A percentile compares a stretch with the other conserved stretches of the same genome.
Conservation (phyloP, 768 basidiomycete genomes). For the Strobilomyces echinocephalus region DNA sequence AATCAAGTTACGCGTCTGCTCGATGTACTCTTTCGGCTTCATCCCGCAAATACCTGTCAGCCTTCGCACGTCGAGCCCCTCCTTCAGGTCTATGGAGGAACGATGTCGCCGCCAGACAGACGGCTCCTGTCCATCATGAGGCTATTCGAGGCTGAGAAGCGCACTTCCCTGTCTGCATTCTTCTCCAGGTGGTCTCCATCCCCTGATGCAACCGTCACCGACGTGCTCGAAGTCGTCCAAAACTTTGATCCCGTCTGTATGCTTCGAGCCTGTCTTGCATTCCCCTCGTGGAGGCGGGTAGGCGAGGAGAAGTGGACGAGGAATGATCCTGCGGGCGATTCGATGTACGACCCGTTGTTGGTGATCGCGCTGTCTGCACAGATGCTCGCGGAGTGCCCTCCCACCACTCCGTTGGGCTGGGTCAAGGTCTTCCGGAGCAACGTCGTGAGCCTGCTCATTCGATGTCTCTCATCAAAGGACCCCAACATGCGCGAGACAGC, state of each 20-base stretch:
- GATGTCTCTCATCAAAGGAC: constrained; percentile 66
- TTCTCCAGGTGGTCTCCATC: constrained; percentile 63
- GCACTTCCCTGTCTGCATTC: constrained; percentile 57
- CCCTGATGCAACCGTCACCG: constrained; percentile 37
- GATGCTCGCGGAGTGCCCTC: constrained; percentile 55
- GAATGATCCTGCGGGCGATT: constrained; percentile 30
- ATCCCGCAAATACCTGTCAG: constrained; percentile 83
- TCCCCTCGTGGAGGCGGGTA: constrained; percentile 60
- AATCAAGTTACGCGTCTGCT: constrained; percentile 53
- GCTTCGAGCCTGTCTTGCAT: constrained; percentile 66
- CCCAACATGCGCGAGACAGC: constrained; percentile 55
- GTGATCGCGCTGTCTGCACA: constrained; percentile 62
- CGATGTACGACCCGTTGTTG: constrained; percentile 79
- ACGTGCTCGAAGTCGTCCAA: constrained; percentile 61
- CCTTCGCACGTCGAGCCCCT: constrained; percentile 78
- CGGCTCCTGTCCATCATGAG: constrained; percentile 70
- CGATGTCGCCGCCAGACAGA: constrained; percentile 59
- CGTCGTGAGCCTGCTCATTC: constrained; percentile 65
- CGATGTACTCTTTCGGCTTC: constrained; percentile 62
- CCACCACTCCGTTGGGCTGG: constrained; percentile 63
- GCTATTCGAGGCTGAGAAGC: constrained; percentile 70
- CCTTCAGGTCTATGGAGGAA: constrained; percentile 68
- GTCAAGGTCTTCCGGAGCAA: constrained; percentile 83
- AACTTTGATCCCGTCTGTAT: constrained; percentile 64
- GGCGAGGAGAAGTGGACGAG: constrained; percentile 32